Percentiles rank a stretch among this genome's conserved stretches.
These are phyloP conservation scores for Syncephalastrum contaminatum DNA, from an alignment of 371 early-diverging fungal genomes.

Conservation along the genomic window DNA sequence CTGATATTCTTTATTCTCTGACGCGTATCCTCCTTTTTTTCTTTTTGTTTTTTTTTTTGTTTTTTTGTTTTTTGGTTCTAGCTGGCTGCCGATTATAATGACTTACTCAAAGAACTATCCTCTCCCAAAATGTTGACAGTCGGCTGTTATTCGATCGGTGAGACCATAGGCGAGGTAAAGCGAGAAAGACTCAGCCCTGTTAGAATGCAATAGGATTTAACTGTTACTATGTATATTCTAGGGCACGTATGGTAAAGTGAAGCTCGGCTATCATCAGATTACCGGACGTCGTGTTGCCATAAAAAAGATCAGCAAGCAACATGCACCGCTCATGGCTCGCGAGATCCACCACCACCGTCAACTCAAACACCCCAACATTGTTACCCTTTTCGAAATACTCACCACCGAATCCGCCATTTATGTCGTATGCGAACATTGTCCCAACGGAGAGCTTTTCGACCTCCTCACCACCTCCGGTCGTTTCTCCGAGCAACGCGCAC, in stretches of 20 bases:
- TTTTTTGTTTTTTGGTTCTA: slow-evolving; percentile 9
- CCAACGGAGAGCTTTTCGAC: slow-evolving; percentile 78
- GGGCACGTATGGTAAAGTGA: slow-evolving; percentile 90
- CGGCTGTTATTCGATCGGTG: slow-evolving; percentile 25
- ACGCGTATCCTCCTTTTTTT: not conserved
- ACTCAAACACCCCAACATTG: slow-evolving; percentile 82
- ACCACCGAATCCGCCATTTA: slow-evolving; percentile 79
- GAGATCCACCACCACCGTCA: slow-evolving; percentile 91
- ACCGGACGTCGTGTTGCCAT: slow-evolving; percentile 86
- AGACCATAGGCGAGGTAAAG: slow-evolving; percentile 22
- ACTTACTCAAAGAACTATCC: slow-evolving; percentile 24
- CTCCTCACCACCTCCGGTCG: slow-evolving; percentile 63
- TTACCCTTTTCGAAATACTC: slow-evolving; percentile 84
- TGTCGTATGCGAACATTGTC: slow-evolving; percentile 79
- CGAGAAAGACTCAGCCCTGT: slow-evolving; percentile 23
- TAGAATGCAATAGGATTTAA: not conserved
- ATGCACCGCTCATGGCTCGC: slow-evolving; percentile 71
- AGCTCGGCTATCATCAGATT: slow-evolving; percentile 72
- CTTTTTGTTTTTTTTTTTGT: too few relatives aligned
- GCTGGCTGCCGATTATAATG: slow-evolving; percentile 33
- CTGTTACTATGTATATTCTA: too few relatives aligned
- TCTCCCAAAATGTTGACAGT: slow-evolving; percentile 24
- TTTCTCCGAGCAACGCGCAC: slow-evolving; percentile 52
- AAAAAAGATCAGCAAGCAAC: slow-evolving; percentile 84
- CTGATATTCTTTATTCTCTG: not conserved